A percentile compares a stretch with the other conserved stretches of the same genome.
Conservation (phyloP, 2,329 filamentous ascomycete genomes). For the Cryphonectria nitschkei region DNA sequence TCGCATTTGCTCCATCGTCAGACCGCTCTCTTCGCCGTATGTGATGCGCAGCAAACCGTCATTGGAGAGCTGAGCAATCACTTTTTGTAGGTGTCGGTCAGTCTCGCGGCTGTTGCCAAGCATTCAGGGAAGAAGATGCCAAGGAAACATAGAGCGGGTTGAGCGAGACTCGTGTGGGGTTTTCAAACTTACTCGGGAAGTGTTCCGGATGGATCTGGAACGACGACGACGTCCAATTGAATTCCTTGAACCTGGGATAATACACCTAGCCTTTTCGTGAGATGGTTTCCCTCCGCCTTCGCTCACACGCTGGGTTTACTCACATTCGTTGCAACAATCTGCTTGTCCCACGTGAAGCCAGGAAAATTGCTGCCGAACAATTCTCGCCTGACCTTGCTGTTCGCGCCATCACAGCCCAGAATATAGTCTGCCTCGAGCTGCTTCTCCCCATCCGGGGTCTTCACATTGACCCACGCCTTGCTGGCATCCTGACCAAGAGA, state of each 20-base stretch:
- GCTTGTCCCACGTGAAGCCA: slow-evolving; percentile 52
- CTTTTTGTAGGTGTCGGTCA: neutral
- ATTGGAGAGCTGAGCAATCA: slow-evolving; percentile 53
- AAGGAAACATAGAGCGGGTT: neutral
- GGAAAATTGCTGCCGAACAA: slow-evolving; percentile 48
- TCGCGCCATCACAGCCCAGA: slow-evolving; percentile 50
- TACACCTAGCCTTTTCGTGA: slow-evolving; percentile 32
- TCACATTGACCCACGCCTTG: slow-evolving; percentile 39
- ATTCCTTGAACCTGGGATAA: slow-evolving; percentile 51
- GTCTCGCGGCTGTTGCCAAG: slow-evolving; percentile 34
- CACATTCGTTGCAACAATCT: slow-evolving; percentile 57
- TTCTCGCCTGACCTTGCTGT: slow-evolving; percentile 44
- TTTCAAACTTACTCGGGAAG: slow-evolving; percentile 38
- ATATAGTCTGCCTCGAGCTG: slow-evolving; percentile 47
- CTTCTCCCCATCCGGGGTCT: slow-evolving; percentile 32
- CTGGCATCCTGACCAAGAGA: slow-evolving; percentile 41
- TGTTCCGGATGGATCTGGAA: slow-evolving; percentile 58
- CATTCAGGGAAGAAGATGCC: neutral
- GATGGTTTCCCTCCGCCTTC: neutral
- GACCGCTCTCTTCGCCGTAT: slow-evolving; percentile 51
- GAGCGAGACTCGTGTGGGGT: neutral
- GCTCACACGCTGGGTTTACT: neutral
- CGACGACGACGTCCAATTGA: slow-evolving; percentile 48
- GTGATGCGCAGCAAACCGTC: slow-evolving; percentile 57
- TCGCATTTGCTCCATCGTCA: slow-evolving; percentile 48